These are phyloP conservation scores for Acacia acuminata DNA, from an alignment of 306 rosid species.

Conservation along the genomic window DNA sequence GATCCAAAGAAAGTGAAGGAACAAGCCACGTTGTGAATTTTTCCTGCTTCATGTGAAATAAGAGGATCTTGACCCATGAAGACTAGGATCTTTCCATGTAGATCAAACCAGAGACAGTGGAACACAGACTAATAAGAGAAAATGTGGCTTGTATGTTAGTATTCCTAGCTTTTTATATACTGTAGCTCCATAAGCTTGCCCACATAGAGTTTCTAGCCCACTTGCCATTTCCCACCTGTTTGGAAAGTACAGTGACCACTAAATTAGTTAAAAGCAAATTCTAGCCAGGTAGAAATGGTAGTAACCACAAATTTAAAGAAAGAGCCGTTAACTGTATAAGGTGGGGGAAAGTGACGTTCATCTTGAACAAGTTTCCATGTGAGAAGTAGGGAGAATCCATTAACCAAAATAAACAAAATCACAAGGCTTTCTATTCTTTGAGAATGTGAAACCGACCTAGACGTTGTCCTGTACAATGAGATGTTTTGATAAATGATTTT, in stretches of 20 bases:
- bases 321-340: neutral
- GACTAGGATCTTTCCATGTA: slow-evolving; percentile 56
- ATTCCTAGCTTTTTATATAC: slow-evolving; percentile 47
- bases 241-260: neutral
- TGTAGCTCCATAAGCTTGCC: slow-evolving; percentile 71
- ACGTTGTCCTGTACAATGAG: neutral
- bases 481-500: neutral
- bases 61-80: slow-evolving; percentile 77
- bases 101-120: slow-evolving; percentile 61
- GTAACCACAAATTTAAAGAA: neutral
- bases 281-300: neutral
- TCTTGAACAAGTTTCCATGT: neutral
- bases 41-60: slow-evolving; percentile 71
- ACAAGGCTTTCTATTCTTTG: neutral
- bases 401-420: neutral
- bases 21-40: slow-evolving; percentile 58
- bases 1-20: slow-evolving; percentile 73
- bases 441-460: neutral
- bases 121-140: slow-evolving; percentile 53
- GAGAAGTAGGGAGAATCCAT: neutral
- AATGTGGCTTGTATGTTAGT: slow-evolving; percentile 63
- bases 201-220: slow-evolving; percentile 61
- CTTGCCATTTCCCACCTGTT: slow-evolving; percentile 63
- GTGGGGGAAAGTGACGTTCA: neutral
- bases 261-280: neutral